A percentile compares a stretch with the other conserved stretches of the same genome.
Evolutionary conservation across 176 grass and related monocot genomes (phyloP).

Genomic region (Themeda triandra): DNA sequence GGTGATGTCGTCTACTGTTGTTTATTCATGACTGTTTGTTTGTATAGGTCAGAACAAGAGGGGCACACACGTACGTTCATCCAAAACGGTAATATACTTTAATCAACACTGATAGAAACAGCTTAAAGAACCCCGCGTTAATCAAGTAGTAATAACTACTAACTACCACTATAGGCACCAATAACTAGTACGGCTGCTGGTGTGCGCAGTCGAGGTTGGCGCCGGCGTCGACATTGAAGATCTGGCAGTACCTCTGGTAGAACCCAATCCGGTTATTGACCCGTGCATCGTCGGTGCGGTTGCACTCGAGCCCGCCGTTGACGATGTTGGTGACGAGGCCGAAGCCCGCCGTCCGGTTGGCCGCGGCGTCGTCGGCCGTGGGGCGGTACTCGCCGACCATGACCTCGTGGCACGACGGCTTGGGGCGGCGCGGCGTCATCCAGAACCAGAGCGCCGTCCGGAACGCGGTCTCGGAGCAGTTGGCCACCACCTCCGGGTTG

Average conservation of each 20-base stretch:
- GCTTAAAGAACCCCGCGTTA: not conserved
- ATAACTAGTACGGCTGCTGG: constrained; percentile 52
- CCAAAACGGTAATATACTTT: not conserved
- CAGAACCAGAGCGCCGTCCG: constrained; percentile 76
- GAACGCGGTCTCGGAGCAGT: constrained; percentile 65
- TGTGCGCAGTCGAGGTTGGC: constrained; percentile 65
- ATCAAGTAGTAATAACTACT: not conserved
- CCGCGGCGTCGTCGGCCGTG: constrained; percentile 23
- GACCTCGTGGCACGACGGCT: constrained; percentile 78
- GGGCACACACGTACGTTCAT: not conserved
- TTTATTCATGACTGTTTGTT: too few species aligned
- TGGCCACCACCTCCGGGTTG: constrained; percentile 62
- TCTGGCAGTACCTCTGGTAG: constrained; percentile 57
- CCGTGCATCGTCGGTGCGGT: constrained; percentile 27
- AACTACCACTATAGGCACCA: not conserved
- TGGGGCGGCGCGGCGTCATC: constrained; percentile 55
- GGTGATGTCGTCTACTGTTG: too few species aligned
- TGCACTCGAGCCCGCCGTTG: constrained; percentile 77
- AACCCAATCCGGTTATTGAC: constrained; percentile 60
- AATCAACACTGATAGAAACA: not conserved
- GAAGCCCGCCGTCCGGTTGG: constrained; percentile 55
- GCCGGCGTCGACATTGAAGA: constrained; percentile 54
- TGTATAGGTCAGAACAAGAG: too few species aligned
- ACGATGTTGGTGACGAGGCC: constrained; percentile 82
- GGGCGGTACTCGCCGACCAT: constrained; percentile 66